Conservation (phyloP, 2,329 filamentous ascomycete genomes). For the Diaporthe caulivora region DNA sequence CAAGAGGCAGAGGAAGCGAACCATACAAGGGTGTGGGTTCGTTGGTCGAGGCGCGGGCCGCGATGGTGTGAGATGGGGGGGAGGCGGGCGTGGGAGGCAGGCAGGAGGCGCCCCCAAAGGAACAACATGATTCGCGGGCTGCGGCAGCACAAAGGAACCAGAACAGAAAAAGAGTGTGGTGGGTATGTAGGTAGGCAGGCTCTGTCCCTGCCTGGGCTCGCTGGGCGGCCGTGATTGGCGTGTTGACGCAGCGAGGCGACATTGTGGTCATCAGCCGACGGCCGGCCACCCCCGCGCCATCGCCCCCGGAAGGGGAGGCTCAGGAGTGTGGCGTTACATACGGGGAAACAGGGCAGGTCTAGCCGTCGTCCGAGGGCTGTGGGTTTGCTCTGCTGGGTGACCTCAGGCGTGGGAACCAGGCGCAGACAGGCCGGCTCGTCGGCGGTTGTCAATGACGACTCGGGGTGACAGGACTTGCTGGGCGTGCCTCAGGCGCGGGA, state of each 20-base stretch:
- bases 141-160: no score
- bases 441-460: not conserved
- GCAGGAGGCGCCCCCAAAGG: no score
- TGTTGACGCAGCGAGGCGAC: conserved; percentile 18
- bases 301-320: not conserved
- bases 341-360: conserved; percentile 5
- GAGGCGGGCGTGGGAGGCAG: no score
- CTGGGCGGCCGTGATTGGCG: not conserved
- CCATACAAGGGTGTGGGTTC: not conserved
- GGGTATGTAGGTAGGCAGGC: no score
- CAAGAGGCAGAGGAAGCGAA: conserved; percentile 4
- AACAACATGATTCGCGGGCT: no score
- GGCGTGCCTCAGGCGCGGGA: no score
- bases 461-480: no score
- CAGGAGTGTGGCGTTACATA: conserved; percentile 15
- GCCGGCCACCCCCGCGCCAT: conserved; percentile 18
- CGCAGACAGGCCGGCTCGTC: conserved; percentile 1
- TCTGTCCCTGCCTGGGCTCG: no score
- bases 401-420: not conserved
- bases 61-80: conserved; percentile 23
- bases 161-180: not conserved
- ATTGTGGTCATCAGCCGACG: conserved; percentile 1
- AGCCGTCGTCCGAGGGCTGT: conserved; percentile 10
- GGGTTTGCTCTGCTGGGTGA: not conserved
- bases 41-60: conserved; percentile 7